These are phyloP conservation scores for Sporisorium graminicola DNA, from an alignment of 1,284 basidiomycete species.

Conservation along the genomic window DNA sequence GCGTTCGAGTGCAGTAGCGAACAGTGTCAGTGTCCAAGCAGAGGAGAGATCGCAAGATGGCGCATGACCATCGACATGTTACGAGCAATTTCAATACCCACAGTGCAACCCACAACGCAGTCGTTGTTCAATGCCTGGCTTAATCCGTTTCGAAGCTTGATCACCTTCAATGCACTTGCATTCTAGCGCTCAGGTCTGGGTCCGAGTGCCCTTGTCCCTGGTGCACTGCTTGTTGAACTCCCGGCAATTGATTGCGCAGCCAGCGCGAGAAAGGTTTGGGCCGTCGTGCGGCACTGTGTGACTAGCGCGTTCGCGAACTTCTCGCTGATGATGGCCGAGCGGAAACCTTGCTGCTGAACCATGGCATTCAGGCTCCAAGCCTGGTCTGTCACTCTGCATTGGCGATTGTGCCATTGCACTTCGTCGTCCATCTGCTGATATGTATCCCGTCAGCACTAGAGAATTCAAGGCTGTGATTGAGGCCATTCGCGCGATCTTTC, in stretches of 20 bases:
- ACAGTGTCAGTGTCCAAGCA: background rate
- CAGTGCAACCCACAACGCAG: background rate
- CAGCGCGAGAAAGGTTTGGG: background rate
- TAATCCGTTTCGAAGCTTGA: too few species aligned
- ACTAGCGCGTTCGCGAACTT: background rate
- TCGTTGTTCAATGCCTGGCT: too few species aligned
- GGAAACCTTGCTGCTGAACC: background rate
- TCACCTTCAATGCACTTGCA: too few species aligned
- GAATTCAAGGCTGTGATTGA: too few species aligned
- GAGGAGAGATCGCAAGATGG: conserved; percentile 3
- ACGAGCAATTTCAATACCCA: conserved; percentile 5
- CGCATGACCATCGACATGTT: background rate
- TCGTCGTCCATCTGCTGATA: too few species aligned
- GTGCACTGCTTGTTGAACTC: background rate
- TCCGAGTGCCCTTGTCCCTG: too few species aligned
- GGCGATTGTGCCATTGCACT: too few species aligned
- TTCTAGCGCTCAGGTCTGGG: too few species aligned
- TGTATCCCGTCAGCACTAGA: too few species aligned
- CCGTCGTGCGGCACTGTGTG: background rate
- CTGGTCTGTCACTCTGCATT: too few species aligned
- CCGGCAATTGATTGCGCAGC: background rate
- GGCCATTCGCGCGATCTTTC: too few species aligned
- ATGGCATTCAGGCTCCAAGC: background rate
- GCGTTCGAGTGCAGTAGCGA: background rate
- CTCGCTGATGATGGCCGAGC: background rate